A percentile compares a stretch with the other conserved stretches of the same genome.
Evolutionary conservation across 2,329 filamentous ascomycete species (phyloP).

Genomic region (Trichoderma sp.): DNA sequence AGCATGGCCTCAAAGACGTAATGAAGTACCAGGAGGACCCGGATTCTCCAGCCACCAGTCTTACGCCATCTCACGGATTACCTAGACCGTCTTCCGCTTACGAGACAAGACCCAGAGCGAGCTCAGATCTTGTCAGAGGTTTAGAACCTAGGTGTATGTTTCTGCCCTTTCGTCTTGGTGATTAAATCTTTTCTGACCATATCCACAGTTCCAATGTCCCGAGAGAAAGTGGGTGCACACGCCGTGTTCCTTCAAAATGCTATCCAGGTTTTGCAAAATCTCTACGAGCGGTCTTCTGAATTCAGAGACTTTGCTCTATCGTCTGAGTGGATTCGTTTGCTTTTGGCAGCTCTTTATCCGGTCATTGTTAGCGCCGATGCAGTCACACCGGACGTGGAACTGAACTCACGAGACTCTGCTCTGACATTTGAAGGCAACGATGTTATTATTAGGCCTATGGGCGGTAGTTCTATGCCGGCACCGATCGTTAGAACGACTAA

Average conservation of each 20-base stretch:
- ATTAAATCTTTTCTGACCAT: conserved; percentile 24
- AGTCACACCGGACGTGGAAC: conserved; percentile 79
- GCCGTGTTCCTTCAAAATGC: conserved; percentile 72
- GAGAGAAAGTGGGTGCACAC: conserved; percentile 53
- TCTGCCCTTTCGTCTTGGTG: too few species aligned
- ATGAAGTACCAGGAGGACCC: conserved; percentile 63
- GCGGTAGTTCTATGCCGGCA: conserved; percentile 56
- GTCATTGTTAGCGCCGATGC: conserved; percentile 84
- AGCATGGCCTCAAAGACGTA: conserved; percentile 75
- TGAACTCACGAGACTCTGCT: conserved; percentile 79
- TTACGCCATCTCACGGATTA: conserved; percentile 14
- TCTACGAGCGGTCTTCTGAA: conserved; percentile 72
- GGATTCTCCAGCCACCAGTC: conserved; percentile 49
- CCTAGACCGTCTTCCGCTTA: conserved; percentile 22
- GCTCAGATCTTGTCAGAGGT: conserved; percentile 66
- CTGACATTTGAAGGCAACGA: conserved; percentile 85
- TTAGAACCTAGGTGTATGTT: conserved; percentile 56
- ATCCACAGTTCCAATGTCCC: conserved; percentile 34
- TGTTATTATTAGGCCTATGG: conserved; percentile 77
- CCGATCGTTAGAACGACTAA: conserved; percentile 75
- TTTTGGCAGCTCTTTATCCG: conserved; percentile 82
- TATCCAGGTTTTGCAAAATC: conserved; percentile 74
- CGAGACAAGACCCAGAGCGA: conserved; percentile 46
- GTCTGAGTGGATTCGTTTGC: conserved; percentile 78
- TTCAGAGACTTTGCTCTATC: conserved; percentile 82